phyloP scores from a whole-genome alignment of 148 eudicot genomes.

The Chenopodium berlandieri region DNA sequence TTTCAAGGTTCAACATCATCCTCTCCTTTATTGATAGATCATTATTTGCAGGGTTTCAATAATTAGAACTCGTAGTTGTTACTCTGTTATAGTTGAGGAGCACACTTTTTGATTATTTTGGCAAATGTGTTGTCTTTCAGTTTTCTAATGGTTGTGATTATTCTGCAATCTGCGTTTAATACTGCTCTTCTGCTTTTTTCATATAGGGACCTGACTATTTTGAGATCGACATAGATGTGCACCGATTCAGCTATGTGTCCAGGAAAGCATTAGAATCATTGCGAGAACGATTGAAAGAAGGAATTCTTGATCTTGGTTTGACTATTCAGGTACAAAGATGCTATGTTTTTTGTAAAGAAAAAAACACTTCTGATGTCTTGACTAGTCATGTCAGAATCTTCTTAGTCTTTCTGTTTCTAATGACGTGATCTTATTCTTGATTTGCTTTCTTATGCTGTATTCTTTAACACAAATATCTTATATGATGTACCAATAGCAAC shows the following conservation, averaged over 20 bases:
- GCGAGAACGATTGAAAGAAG: conserved; percentile 64
- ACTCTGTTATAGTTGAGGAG: background rate
- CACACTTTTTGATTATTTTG: background rate
- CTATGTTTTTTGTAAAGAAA: no score
- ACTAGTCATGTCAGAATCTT: background rate
- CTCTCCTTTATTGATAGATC: background rate
- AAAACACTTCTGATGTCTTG: background rate
- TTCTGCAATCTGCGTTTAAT: background rate
- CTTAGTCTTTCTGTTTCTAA: background rate
- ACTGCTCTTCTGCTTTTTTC: background rate
- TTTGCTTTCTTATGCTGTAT: background rate
- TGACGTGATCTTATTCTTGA: background rate
- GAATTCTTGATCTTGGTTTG: conserved; percentile 74
- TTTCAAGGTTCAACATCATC: conserved; percentile 43
- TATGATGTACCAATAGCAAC: background rate
- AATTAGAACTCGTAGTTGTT: background rate
- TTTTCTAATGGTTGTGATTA: background rate
- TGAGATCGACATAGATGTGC: conserved; percentile 89
- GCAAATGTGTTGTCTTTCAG: background rate
- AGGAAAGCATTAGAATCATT: conserved; percentile 80
- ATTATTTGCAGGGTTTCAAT: background rate
- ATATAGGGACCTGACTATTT: conserved; percentile 82
- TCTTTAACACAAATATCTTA: background rate
- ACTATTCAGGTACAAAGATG: conserved; percentile 66
- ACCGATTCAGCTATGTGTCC: conserved; percentile 83